phyloP scores from a whole-genome alignment of 306 rosid species.

The Castanopsis chinensis region DNA sequence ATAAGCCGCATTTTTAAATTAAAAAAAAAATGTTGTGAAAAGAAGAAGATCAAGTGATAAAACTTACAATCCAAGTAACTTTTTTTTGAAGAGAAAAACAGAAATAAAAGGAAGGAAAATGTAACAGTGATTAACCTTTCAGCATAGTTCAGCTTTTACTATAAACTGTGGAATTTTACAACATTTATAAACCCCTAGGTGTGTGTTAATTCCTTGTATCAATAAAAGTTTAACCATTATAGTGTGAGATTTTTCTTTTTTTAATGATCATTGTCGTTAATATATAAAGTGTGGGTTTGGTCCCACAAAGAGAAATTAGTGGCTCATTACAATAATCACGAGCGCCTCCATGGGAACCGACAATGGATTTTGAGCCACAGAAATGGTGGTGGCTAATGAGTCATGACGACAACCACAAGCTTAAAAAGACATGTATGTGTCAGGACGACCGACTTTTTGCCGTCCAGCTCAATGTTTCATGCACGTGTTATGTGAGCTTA shows the following conservation, averaged over 20 bases:
- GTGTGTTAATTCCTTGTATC: too few relatives aligned
- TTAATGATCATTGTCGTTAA: not conserved
- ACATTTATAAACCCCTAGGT: too few relatives aligned
- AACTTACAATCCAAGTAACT: too few relatives aligned
- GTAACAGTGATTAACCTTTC: not conserved
- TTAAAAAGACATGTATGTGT: not conserved
- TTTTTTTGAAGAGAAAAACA: too few relatives aligned
- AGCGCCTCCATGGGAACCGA: not conserved
- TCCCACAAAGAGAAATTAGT: not conserved
- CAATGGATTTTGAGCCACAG: not conserved
- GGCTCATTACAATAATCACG: not conserved
- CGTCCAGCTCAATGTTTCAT: not conserved
- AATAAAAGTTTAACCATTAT: too few relatives aligned
- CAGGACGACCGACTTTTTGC: conserved; percentile 9
- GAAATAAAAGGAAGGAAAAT: too few relatives aligned
- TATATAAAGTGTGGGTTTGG: not conserved
- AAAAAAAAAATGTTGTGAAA: too few relatives aligned
- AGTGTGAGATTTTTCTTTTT: not conserved
- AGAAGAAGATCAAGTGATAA: too few relatives aligned
- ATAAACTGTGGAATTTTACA: too few relatives aligned
- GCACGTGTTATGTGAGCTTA: not conserved
- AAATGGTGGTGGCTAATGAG: not conserved
- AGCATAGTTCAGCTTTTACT: not conserved
- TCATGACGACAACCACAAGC: not conserved
- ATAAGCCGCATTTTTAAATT: too few relatives aligned